Conservation (phyloP, 768 basidiomycete genomes). For the Leucosporidium creatinivorum region DNA sequence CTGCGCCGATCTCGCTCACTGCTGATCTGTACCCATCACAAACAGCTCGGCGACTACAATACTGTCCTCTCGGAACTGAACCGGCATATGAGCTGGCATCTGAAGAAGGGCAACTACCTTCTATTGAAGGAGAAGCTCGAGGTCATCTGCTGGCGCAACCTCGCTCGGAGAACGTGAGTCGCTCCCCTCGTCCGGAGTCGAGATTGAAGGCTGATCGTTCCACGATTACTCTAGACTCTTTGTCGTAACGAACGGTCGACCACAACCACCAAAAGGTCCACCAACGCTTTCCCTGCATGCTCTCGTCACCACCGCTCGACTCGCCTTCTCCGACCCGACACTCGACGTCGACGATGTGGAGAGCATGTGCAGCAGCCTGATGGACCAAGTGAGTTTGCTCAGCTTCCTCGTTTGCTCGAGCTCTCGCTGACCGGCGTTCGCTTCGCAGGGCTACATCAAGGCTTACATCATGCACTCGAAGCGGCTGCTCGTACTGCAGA, state of each 20-base stretch:
- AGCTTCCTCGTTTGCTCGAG: neutral
- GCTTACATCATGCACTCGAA: slow-evolving; percentile 37
- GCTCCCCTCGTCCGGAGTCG: neutral
- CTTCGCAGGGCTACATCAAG: slow-evolving; percentile 35
- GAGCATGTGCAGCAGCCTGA: slow-evolving; percentile 30
- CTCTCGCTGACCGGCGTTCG: neutral
- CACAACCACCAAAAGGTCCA: slow-evolving; percentile 18
- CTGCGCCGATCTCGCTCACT: neutral
- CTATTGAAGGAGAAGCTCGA: slow-evolving; percentile 37
- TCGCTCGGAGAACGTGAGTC: slow-evolving; percentile 40
- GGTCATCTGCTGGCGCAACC: slow-evolving; percentile 37
- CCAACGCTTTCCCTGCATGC: slow-evolving; percentile 26
- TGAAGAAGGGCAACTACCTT: slow-evolving; percentile 31
- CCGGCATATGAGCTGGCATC: slow-evolving; percentile 19
- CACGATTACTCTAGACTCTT: neutral
- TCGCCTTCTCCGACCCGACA: slow-evolving; percentile 13
- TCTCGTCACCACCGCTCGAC: slow-evolving; percentile 22
- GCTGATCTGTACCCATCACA: neutral
- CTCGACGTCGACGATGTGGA: slow-evolving; percentile 37
- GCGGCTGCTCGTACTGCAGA: slow-evolving; percentile 34
- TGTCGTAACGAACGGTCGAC: slow-evolving; percentile 9
- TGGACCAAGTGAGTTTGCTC: slow-evolving; percentile 34
- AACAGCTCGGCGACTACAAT: slow-evolving; percentile 31
- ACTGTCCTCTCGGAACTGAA: slow-evolving; percentile 12
- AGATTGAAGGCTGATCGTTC: neutral